Conservation (phyloP, 345 rosid genomes). For the Melastoma malabathricum region DNA sequence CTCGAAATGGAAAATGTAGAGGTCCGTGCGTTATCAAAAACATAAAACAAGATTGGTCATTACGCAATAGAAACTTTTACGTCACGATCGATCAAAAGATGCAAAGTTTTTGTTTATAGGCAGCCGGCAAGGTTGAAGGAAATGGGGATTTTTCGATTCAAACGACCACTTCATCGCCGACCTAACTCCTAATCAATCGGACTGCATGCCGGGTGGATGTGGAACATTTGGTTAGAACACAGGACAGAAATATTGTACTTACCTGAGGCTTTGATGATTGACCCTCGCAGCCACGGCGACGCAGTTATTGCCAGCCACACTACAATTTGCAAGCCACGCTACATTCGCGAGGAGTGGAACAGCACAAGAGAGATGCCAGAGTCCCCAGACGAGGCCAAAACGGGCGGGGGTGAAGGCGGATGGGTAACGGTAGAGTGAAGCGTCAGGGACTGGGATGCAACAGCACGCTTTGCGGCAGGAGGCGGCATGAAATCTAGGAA, state of each 20-base stretch:
- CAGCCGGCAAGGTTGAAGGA: too few relatives aligned
- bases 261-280: conserved; percentile 66
- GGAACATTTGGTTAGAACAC: not conserved
- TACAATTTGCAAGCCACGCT: too few relatives aligned
- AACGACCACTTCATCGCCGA: too few relatives aligned
- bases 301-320: conserved; percentile 58
- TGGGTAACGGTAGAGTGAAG: not conserved
- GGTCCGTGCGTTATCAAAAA: too few relatives aligned
- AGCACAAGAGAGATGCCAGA: conserved; percentile 64
- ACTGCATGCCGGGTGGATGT: too few relatives aligned
- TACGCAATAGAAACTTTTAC: too few relatives aligned
- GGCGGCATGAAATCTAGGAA: conserved; percentile 18
- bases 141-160: too few relatives aligned
- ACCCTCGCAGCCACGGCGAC: conserved; percentile 61
- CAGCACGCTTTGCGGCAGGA: not conserved
- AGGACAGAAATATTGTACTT: not conserved
- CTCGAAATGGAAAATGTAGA: too few relatives aligned
- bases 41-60: not conserved
- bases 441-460: not conserved
- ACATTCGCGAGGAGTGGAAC: conserved; percentile 44
- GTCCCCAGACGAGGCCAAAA: conserved; percentile 11
- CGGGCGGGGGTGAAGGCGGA: not conserved
- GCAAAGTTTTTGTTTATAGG: too few relatives aligned
- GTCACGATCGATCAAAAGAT: too few relatives aligned
- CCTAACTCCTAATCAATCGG: too few relatives aligned